Percentiles rank a stretch among this genome's conserved stretches.
Conservation (phyloP, 495 filamentous ascomycete species). For the Lasiosphaeris hirsuta region DNA sequence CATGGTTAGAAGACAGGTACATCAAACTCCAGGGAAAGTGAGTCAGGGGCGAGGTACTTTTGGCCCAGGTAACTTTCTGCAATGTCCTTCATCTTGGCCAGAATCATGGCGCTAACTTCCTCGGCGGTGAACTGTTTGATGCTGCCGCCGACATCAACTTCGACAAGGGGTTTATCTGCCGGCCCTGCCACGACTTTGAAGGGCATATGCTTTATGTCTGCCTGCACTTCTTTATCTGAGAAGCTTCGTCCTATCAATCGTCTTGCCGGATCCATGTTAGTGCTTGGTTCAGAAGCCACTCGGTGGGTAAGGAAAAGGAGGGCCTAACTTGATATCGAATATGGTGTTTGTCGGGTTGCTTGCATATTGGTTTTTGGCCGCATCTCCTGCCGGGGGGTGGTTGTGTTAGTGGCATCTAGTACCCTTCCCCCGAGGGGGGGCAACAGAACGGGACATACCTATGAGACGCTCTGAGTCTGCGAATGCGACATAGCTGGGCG, state of each 20-base stretch:
- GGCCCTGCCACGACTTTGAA: conserved; percentile 70
- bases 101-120: conserved; percentile 78
- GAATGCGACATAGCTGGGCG: conserved; percentile 94
- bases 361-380: conserved; percentile 98
- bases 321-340: conserved; percentile 81
- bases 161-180: conserved; percentile 72
- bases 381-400: conserved; percentile 60
- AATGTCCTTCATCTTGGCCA: conserved; percentile 92
- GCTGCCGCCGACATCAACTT: conserved; percentile 68
- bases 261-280: conserved; percentile 39
- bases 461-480: conserved; percentile 63
- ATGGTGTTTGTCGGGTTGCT: conserved; percentile 98
- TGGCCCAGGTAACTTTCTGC: conserved; percentile 84
- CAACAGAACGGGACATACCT: conserved; percentile 32
- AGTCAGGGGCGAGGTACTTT: conserved; percentile 37
- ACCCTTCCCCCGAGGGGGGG: no score
- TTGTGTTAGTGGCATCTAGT: neutral
- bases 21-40: neutral
- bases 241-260: conserved; percentile 85
- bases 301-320: neutral
- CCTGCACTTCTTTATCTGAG: conserved; percentile 73
- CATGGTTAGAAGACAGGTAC: neutral
- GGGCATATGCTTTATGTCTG: conserved; percentile 79
- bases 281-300: neutral
- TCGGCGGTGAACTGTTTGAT: conserved; percentile 72